Percentiles rank a stretch among this genome's conserved stretches.
These are phyloP conservation scores for Penicillium sp. DNA, from an alignment of 2,329 filamentous ascomycete genomes.

Conservation along the genomic window DNA sequence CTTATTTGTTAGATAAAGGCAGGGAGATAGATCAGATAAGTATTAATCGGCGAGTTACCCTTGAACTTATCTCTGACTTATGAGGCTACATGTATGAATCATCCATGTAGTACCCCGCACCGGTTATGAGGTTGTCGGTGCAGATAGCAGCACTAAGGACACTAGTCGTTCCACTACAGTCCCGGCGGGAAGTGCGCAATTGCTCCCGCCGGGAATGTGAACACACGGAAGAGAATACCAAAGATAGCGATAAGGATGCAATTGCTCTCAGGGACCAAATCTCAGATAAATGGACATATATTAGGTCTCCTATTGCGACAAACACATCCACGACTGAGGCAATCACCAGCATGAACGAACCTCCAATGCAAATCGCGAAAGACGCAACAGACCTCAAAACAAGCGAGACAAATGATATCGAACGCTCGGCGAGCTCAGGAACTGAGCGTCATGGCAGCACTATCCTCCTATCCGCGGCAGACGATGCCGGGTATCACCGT, in stretches of 20 bases:
- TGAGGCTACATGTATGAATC: not conserved
- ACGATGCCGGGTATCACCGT: slow-evolving; percentile 29
- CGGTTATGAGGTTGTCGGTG: not conserved
- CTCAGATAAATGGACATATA: not conserved
- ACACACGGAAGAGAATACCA: not conserved
- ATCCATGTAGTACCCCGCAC: slow-evolving; percentile 4
- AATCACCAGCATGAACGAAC: not conserved
- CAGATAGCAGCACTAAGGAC: not conserved
- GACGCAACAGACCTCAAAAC: slow-evolving; percentile 2
- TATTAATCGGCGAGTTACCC: not conserved
- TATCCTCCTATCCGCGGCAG: slow-evolving; percentile 9
- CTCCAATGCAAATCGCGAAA: not conserved
- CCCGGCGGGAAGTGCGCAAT: slow-evolving; percentile 1
- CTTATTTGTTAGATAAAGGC: not conserved
- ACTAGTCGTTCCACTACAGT: not conserved
- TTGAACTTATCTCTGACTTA: not conserved
- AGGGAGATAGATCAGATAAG: not conserved
- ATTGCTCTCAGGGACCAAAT: not conserved
- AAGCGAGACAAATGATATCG: slow-evolving; percentile 7
- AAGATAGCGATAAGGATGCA: slow-evolving; percentile 7
- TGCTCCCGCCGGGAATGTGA: not conserved
- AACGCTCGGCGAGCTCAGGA: slow-evolving; percentile 10
- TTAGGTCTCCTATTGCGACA: not conserved
- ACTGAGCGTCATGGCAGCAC: slow-evolving; percentile 10
- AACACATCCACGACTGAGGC: not conserved